Evolutionary conservation across 208 protist genomes (phyloP), one percentile per base, ranked within the genome.

Genomic region (Leishmania martiniquensis): DNA sequence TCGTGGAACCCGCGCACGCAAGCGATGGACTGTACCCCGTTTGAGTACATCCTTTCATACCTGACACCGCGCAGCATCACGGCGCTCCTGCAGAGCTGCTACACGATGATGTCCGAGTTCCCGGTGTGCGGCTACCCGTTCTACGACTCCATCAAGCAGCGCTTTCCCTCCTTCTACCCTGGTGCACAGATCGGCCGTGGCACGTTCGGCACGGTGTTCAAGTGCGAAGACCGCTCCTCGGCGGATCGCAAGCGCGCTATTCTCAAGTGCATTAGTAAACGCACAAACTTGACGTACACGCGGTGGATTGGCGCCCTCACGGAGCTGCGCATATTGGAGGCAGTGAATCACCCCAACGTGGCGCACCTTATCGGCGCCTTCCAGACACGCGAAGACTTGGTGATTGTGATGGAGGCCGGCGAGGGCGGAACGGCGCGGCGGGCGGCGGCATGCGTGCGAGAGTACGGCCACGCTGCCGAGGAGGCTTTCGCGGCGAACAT

Each of bases 401-500:
- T 90, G 13, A 86, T 96, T 44, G 88, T 95, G 6, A 92, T 94
- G 89, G 89, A 93, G 79, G 89, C 91, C 1, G 87, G 89, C 29
- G 87, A 94, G n/a, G 92, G 92, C 29, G 90, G 90, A 2, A 84
- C 83, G n/a, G 78, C 92, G 49, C 83, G 83, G 1, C 79, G 91
- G 49, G 90, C 82, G 39, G 88, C 73, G 45, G 78, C 83, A n/a
- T 86, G 83, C 69, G 75, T 92, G 49, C 52, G 72, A 17, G 77
- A 78, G 67, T 75, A 88, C 65, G 69, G 79, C 25, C 85, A 82
- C 13, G 74, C 87, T 0, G 71, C 87, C 37, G 37, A 75, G 25
- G 91, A 94, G 69, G 78, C 85, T 4, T 91, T 96, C 76, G 78
- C 83, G 22, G 91, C 90, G 1, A 86, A 86, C 76, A 73, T 96